Conservation (phyloP, 345 rosid genomes). For the Boechera stricta region DNA sequence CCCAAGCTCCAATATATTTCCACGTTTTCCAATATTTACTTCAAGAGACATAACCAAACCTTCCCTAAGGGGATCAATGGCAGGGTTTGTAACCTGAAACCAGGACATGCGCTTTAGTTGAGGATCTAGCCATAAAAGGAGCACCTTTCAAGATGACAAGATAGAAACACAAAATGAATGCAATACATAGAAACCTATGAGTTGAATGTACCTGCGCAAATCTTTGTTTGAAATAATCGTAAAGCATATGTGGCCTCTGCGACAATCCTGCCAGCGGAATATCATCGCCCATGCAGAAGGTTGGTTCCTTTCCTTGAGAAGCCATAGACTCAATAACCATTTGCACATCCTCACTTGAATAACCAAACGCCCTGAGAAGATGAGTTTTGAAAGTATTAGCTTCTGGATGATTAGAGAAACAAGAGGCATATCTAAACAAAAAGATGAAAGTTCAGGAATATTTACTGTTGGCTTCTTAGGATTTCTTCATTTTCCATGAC, state of each 20-base stretch:
- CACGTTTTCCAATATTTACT: constrained; percentile 89
- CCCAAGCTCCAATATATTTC: constrained; percentile 90
- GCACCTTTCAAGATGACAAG: not conserved
- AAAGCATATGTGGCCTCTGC: constrained; percentile 90
- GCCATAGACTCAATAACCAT: constrained; percentile 99
- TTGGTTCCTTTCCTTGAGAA: constrained; percentile 96
- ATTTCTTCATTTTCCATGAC: constrained; percentile 79
- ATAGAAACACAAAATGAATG: not conserved
- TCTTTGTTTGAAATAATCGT: constrained; percentile 97
- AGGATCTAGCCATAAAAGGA: not conserved
- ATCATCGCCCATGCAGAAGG: constrained; percentile 98
- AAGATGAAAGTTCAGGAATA: constrained; percentile 24
- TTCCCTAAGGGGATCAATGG: constrained; percentile 97
- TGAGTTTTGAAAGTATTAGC: constrained; percentile 13
- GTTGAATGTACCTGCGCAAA: constrained; percentile 85
- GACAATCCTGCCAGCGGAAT: constrained; percentile 87
- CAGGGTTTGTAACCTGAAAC: constrained; percentile 94
- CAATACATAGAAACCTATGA: not conserved
- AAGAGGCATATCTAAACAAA: not conserved
- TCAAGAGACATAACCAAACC: constrained; percentile 99
- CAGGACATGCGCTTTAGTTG: constrained; percentile 9
- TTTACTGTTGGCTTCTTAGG: constrained; percentile 92
- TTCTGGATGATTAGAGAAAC: not conserved
- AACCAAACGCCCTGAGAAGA: constrained; percentile 81
- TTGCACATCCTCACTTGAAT: constrained; percentile 99